Conservation (phyloP, 78 protist species). For the Dictyostelium intermedium region DNA sequence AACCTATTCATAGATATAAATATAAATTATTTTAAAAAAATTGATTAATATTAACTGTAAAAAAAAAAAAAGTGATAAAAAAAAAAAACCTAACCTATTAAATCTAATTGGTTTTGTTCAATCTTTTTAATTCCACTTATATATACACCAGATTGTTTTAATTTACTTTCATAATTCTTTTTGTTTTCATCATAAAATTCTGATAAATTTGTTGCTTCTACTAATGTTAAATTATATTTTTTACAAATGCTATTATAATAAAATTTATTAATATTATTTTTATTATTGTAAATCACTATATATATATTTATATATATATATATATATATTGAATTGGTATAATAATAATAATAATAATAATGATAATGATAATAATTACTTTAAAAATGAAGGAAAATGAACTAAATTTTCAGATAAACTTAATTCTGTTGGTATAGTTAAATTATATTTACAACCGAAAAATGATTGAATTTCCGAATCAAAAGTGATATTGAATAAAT, state of each 20-base stretch:
- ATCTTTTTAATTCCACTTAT: background rate
- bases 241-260: slow-evolving; percentile 14
- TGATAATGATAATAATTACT: background rate
- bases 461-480: slow-evolving; percentile 43
- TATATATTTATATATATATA: no score
- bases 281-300: no score
- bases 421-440: slow-evolving; percentile 15
- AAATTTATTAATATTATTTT: background rate
- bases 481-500: slow-evolving; percentile 43
- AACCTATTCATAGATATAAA: background rate
- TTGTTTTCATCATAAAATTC: slow-evolving; percentile 74
- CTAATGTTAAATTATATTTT: slow-evolving; percentile 35
- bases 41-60: background rate
- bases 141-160: slow-evolving; percentile 42
- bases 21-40: background rate
- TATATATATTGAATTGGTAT: no score
- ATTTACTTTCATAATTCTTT: slow-evolving; percentile 51
- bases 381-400: slow-evolving; percentile 74
- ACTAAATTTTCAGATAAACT: slow-evolving; percentile 42
- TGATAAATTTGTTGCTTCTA: slow-evolving; percentile 52
- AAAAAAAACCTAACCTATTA: slow-evolving; percentile 15
- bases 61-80: background rate
- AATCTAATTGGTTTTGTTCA: slow-evolving; percentile 56
- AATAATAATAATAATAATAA: background rate
- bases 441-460: slow-evolving; percentile 51